Conservation (phyloP, 768 basidiomycete species). For the Lactarius vividus region DNA sequence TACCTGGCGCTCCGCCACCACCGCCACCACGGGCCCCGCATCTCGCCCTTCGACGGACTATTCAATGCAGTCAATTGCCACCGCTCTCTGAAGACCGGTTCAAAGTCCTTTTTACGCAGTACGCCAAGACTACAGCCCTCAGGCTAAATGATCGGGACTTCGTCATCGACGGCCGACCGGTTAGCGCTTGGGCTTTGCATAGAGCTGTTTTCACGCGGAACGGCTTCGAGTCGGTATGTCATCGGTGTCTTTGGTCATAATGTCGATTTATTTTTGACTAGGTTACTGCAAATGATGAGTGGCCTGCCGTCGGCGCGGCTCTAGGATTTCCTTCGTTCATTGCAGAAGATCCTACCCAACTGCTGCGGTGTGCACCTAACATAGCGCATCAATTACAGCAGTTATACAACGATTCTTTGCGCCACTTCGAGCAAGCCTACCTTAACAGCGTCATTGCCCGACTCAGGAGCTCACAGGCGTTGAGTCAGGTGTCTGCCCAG, state of each 20-base stretch:
- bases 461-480: not conserved
- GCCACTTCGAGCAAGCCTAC: constrained; percentile 15
- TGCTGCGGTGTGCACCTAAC: constrained; percentile 2
- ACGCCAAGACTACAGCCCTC: not conserved
- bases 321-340: constrained; percentile 3
- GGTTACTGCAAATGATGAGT: constrained; percentile 15
- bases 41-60: not conserved
- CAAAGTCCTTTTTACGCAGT: not conserved
- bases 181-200: constrained; percentile 15
- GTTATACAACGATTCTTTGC: constrained; percentile 4
- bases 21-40: too few species aligned
- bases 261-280: not conserved
- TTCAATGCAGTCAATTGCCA: not conserved
- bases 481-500: not conserved
- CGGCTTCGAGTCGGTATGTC: constrained; percentile 15
- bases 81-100: constrained; percentile 12
- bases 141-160: constrained; percentile 12
- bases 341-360: constrained; percentile 2
- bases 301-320: constrained; percentile 10
- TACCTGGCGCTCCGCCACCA: constrained; percentile 3
- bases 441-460: not conserved
- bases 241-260: not conserved
- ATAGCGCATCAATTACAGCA: constrained; percentile 13
- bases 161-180: not conserved
- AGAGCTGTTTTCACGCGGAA: constrained; percentile 4